Base-by-base conservation (phyloP, 257 asterid genomes). In the Capsicum pubescens region DNA sequence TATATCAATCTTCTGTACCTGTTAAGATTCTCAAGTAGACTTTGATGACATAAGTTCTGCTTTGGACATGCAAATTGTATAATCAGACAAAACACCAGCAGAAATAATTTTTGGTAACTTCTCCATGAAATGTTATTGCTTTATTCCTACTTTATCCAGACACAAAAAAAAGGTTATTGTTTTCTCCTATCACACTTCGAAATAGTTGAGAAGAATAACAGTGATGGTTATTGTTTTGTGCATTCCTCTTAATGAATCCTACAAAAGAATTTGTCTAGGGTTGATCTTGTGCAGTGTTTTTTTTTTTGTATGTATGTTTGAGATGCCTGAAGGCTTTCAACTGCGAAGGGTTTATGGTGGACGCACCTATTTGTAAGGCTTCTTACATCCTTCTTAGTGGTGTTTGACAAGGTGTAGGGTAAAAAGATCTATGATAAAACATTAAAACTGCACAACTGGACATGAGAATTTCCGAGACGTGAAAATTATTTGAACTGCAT, bases 341-440 rank as follows among this genome's bases (percentile, higher is more conserved):
- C 36, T 70, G 79, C 57, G 17, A 9, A 42, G 44, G 44, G 44
- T 44, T 4, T 44, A 42, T 44, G 9, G 56, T 44, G 44, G 36
- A 70, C 44, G 8, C 79, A 17, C 56, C 57, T 44, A 70, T 21
- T 21, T 76, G 61, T 7, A 52, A 21, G 48, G 61, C 63, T 44
- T 21, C 8, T 50, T 76, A 54, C 61, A 13, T 52, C 63, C 21
- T 50, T 74, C 19, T 21, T 76, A 50, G 61, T 52, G 61, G 46
- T 76, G 81, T 76, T 76, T 52, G 81, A 44, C 81, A 21, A 74
- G 21, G 81, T 52, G 21, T 21, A 9, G 14, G 81, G 14, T 76
- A 52, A 21, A 52, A 13, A 1, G 21, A 21, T 76, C 7, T 44
- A 12, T 52, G 60, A 50, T 13, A 52, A 50, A 76, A 76, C 81